phyloP scores from a whole-genome alignment of 805 yeast species.

The Barnettozyma siamensis region DNA sequence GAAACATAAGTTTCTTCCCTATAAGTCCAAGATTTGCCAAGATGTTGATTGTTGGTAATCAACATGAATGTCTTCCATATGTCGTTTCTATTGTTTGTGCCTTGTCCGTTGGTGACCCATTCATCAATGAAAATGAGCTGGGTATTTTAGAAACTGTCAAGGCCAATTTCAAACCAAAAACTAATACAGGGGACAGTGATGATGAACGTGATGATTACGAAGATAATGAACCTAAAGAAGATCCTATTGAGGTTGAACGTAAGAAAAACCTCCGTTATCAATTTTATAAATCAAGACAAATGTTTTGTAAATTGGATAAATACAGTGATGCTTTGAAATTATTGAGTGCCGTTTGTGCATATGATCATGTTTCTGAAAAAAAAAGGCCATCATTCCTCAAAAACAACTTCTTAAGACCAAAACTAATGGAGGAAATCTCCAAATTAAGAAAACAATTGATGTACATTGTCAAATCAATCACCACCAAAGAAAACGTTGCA shows the following conservation, averaged over 20 bases:
- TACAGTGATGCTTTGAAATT: conserved; percentile 70
- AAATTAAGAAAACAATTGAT: conserved; percentile 78
- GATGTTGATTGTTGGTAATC: conserved; percentile 83
- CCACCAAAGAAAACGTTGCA: conserved; percentile 56
- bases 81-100: conserved; percentile 91
- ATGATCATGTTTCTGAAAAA: conserved; percentile 59
- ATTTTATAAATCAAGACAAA: conserved; percentile 51
- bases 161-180: conserved; percentile 4
- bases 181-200: conserved; percentile 16
- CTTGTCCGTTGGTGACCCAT: conserved; percentile 90
- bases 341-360: conserved; percentile 81
- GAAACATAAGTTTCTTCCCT: conserved; percentile 85
- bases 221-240: conserved; percentile 29
- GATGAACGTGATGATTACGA: conserved; percentile 28
- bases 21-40: conserved; percentile 90
- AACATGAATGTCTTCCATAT: conserved; percentile 77
- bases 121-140: conserved; percentile 66
- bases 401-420: conserved; percentile 65
- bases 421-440: conserved; percentile 77
- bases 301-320: conserved; percentile 64
- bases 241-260: conserved; percentile 30
- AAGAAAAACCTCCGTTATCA: conserved; percentile 40
- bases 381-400: conserved; percentile 44
- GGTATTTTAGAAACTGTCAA: conserved; percentile 39
- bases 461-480: conserved; percentile 63